Base-by-base conservation (phyloP, 495 filamentous ascomycete species). In the Aspergillus mulundensis region DNA sequence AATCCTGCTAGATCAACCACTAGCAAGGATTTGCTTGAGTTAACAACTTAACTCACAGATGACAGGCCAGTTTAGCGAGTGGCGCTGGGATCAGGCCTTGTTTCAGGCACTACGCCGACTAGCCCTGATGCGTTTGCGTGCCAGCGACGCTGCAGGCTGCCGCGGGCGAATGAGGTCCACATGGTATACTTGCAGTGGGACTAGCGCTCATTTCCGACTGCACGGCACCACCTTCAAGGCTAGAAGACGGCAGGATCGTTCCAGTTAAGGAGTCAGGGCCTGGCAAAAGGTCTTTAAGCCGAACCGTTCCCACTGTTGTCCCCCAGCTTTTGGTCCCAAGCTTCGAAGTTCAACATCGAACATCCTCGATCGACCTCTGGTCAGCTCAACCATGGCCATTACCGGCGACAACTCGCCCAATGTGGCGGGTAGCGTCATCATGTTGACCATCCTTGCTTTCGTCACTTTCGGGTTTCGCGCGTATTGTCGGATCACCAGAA, bases 401-500 rank as follows among this genome's bases (percentile, higher is more conserved):
- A 58, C 53, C 49, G 28, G 50, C 16, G 64, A 66, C 59, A 39
- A 49, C 48, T 58, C 64, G 15, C 64, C 61, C 47, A 43, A 38
- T 18, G 21, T 64, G 43, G 61, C 59, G 36, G 61, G 56, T 16
- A 62, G 56, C 36, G 56, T 59, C 44, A 62, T 66, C 18, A 44
- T 66, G 42, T 25, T 66, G 18, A 62, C 64, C 12, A 21, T 48
- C 5, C 43, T 62, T 23, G 64, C 59, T 1, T 39, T 66, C 1
- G 2, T 66, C 4, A 64, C 57, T 7, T 66, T 53, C 21, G 57
- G 50, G 0, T 41, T 63, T 43, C 64, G 64, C 11, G 61, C 60
- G 16, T 66, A 64, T 34, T 62, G 57, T 46, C 53, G 64, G 21
- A 0, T 64, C 14, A 58, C 46, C 10, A 50, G 61, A 23, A 60